Percentiles rank a stretch among this genome's conserved stretches.
Evolutionary conservation across 2,329 filamentous ascomycete species (phyloP).

Genomic region (Bipolaris victoriae): DNA sequence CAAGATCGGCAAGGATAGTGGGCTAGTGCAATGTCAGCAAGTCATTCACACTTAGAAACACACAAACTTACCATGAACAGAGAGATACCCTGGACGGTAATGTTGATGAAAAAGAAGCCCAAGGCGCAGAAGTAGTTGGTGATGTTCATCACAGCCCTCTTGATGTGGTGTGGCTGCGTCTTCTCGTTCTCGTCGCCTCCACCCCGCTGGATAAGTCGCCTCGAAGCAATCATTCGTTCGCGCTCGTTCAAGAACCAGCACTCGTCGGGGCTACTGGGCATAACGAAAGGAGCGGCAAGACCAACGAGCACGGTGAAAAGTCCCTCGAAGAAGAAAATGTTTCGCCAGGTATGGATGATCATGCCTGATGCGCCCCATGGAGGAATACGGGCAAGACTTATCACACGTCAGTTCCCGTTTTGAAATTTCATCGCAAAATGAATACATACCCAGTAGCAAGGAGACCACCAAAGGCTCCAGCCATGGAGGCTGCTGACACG

Average conservation of each 20-base stretch:
- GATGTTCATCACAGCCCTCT: slow-evolving; percentile 60
- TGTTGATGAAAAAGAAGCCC: slow-evolving; percentile 66
- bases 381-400: slow-evolving; percentile 53
- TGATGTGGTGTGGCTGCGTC: slow-evolving; percentile 58
- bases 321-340: slow-evolving; percentile 69
- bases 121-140: slow-evolving; percentile 65
- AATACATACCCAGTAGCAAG: slow-evolving; percentile 58
- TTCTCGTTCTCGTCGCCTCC: slow-evolving; percentile 55
- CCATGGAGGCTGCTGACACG: slow-evolving; percentile 61
- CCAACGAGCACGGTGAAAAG: slow-evolving; percentile 60
- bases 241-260: slow-evolving; percentile 60
- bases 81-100: slow-evolving; percentile 59
- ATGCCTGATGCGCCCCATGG: slow-evolving; percentile 56
- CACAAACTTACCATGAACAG: slow-evolving; percentile 46
- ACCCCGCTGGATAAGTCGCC: slow-evolving; percentile 60
- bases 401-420: background rate
- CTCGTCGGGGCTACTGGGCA: slow-evolving; percentile 58
- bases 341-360: slow-evolving; percentile 54
- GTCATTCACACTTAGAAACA: background rate
- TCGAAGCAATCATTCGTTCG: slow-evolving; percentile 61
- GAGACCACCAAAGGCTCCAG: slow-evolving; percentile 64
- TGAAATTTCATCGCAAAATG: background rate
- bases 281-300: slow-evolving; percentile 56
- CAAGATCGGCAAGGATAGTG: slow-evolving; percentile 47
- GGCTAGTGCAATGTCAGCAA: slow-evolving; percentile 30